Evolutionary conservation across 1,284 basidiomycete species (phyloP), one percentile per base, ranked within the genome.

Genomic region (Trametes polyzona): DNA sequence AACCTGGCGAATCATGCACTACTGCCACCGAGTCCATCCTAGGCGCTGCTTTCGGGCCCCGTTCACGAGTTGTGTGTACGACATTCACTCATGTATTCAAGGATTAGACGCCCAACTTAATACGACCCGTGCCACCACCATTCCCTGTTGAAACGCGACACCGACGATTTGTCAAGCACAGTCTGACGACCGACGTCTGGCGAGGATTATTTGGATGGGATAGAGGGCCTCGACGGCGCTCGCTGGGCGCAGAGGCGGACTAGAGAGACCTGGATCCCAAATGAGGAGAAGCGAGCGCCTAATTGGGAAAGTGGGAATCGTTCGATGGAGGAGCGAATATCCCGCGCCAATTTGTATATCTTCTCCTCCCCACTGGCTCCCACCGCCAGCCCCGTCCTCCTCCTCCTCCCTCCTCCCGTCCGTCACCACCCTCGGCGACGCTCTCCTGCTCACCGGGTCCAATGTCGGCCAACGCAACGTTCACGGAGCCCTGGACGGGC

Each of bases 401-500:
- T 37, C 54, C 12, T 27, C 30, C 36, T 50, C 50, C 37, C 37
- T 44, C 47, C 43, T 50, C 54, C 42, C 17, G 21, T 21, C 41
- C 26, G 26, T 23, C 41, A 32, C 33, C 37, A 10, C 17, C 36
- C 44, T 35, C 40, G 29, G 48, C 51, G 41, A 41, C 59, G n/a
- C 17, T 11, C 30, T 10, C 33, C 30, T 40, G 57, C 55, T 47
- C 55, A 14, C 43, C 26, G 41, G 48, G 52, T 36, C 63, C 58
- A 64, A 75, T 80, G 75, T 72, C 76, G 52, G 55, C 75, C 66
- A 81, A 80, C 68, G 71, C 64, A 23, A 70, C 68, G 23, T 55
- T 68, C 55, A 40, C 72, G 17, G 80, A 82, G 62, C 73, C 73
- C 19, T 82, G 79, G 80, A 72, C 78, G 17, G 76, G 75, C 56